These are phyloP conservation scores for Aureobasidium pullulans DNA, from an alignment of 2,329 filamentous ascomycete genomes.

Conservation along the genomic window DNA sequence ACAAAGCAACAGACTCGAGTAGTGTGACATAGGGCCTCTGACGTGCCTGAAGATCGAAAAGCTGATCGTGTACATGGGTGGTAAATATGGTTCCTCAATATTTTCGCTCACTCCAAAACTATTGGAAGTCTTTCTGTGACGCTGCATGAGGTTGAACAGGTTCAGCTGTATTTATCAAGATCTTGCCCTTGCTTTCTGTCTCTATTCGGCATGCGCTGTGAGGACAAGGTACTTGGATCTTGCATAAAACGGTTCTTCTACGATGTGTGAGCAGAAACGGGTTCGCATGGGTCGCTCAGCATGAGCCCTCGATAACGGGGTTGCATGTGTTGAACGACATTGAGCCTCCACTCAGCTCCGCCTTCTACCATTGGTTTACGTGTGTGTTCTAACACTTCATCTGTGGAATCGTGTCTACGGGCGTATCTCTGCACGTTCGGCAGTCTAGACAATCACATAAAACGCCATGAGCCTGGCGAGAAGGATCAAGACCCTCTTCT, in stretches of 20 bases:
- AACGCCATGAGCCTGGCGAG: not conserved
- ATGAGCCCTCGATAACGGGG: not conserved
- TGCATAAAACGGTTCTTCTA: slow-evolving; percentile 10
- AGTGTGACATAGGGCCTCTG: not conserved
- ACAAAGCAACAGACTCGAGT: not conserved
- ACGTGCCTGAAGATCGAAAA: not conserved
- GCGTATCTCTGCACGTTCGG: not conserved
- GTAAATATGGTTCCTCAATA: not conserved
- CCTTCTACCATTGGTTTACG: not conserved
- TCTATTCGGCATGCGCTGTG: no score
- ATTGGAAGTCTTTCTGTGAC: not conserved
- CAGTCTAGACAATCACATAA: not conserved
- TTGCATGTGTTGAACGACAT: not conserved
- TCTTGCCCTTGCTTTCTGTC: not conserved
- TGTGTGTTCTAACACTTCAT: not conserved
- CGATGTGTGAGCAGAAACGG: slow-evolving; percentile 1
- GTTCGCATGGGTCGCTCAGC: not conserved
- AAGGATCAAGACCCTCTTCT: slow-evolving; percentile 1
- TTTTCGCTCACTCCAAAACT: not conserved
- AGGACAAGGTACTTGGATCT: not conserved
- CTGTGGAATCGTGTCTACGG: not conserved
- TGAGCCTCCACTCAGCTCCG: not conserved
- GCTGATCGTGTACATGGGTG: not conserved
- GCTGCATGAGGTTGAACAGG: not conserved
- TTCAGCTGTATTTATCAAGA: not conserved